Percentiles rank a stretch among this genome's conserved stretches.
Evolutionary conservation across 2,329 filamentous ascomycete species (phyloP).

Genomic region (Colletotrichum magnum): DNA sequence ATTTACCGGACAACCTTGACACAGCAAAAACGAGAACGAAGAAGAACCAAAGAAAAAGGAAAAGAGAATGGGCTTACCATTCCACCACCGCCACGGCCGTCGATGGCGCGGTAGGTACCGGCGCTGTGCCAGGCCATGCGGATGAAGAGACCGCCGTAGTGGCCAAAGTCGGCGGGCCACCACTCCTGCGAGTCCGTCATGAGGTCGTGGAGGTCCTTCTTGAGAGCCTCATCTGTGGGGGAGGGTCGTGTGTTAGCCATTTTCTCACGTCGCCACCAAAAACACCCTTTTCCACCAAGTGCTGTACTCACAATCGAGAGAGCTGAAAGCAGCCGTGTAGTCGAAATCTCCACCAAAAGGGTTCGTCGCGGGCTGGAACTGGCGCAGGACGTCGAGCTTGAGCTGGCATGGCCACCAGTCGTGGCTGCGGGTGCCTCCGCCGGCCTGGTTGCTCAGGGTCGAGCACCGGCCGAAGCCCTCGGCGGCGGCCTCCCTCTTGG

Average conservation of each 20-base stretch:
- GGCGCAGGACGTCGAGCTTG: conserved; percentile 79
- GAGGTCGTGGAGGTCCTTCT: conserved; percentile 79
- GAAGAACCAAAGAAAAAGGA: not conserved
- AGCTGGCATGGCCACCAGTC: conserved; percentile 84
- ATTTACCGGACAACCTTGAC: not conserved
- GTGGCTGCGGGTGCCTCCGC: conserved; percentile 75
- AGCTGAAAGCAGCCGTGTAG: conserved; percentile 81
- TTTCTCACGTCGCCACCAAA: not conserved
- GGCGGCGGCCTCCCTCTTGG: conserved; percentile 24
- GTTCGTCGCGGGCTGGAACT: conserved; percentile 75
- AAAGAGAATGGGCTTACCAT: conserved; percentile 51
- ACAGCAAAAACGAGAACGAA: not conserved
- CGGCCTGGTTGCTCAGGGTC: conserved; percentile 58
- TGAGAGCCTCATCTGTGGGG: conserved; percentile 68
- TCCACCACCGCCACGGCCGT: conserved; percentile 82
- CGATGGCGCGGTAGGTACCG: conserved; percentile 82
- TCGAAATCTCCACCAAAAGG: conserved; percentile 77
- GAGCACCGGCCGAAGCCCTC: conserved; percentile 30
- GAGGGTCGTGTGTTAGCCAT: conserved; percentile 4
- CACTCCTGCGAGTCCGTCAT: conserved; percentile 86
- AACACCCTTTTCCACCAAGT: too few relatives aligned
- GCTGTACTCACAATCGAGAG: conserved; percentile 67
- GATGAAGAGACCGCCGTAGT: conserved; percentile 85
- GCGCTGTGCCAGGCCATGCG: conserved; percentile 87
- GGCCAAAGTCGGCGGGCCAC: conserved; percentile 87